Conservation (phyloP, 805 yeast genomes). For the Saccharomycopsis fibuligera region DNA sequence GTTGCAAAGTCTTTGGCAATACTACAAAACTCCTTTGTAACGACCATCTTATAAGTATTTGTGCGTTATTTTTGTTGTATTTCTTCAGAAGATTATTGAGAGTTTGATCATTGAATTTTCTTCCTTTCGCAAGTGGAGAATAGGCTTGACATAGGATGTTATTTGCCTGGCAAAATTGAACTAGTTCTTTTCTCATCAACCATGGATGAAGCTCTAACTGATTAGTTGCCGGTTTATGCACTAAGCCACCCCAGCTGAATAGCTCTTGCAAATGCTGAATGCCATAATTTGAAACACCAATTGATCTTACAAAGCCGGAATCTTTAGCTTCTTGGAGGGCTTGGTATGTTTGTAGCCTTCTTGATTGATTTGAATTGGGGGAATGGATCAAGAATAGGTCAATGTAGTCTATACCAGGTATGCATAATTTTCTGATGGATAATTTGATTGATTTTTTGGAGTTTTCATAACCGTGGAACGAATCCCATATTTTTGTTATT, state of each 20-base stretch:
- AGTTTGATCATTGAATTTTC: conserved; percentile 26
- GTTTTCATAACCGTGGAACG: conserved; percentile 19
- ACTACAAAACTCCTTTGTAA: conserved; percentile 38
- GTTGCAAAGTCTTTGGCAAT: conserved; percentile 17
- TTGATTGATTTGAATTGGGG: conserved; percentile 16
- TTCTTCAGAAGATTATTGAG: conserved; percentile 33
- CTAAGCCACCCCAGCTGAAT: conserved; percentile 38
- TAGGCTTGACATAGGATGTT: conserved; percentile 33
- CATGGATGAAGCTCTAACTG: conserved; percentile 49
- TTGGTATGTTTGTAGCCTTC: conserved; percentile 43
- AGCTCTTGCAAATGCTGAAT: conserved; percentile 50
- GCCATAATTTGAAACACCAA: conserved; percentile 66
- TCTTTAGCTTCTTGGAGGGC: conserved; percentile 52
- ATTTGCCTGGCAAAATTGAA: conserved; percentile 28
- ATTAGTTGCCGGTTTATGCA: conserved; percentile 39
- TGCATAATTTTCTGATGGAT: conserved; percentile 17
- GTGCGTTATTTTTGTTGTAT: conserved; percentile 38
- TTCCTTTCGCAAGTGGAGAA: conserved; percentile 36
- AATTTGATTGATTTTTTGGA: conserved; percentile 12
- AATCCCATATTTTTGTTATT: conserved; percentile 20
- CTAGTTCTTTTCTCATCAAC: conserved; percentile 36
- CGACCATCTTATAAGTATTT: conserved; percentile 43
- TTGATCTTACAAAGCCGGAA: conserved; percentile 41
- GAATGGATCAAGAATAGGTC: conserved; percentile 24
- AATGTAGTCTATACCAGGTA: conserved; percentile 23